Conservation (phyloP, 345 rosid genomes). For the Garcia nutans region DNA sequence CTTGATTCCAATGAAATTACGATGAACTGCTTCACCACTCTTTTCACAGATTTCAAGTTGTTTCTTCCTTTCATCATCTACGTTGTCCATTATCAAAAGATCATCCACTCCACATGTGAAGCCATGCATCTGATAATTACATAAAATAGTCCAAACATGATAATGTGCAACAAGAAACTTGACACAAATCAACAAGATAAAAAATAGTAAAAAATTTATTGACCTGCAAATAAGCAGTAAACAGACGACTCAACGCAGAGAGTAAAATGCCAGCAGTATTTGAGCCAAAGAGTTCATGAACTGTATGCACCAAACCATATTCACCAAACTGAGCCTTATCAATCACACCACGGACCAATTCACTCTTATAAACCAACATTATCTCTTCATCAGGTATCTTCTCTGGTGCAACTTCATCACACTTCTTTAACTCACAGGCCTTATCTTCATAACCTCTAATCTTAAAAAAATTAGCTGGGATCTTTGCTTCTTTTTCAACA, state of each 20-base stretch:
- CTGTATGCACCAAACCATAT: constrained; percentile 90
- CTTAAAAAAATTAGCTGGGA: constrained; percentile 71
- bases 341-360: constrained; percentile 81
- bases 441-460: constrained; percentile 33
- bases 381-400: constrained; percentile 63
- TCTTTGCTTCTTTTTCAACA: constrained; percentile 72
- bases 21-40: constrained; percentile 70
- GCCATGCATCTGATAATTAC: constrained; percentile 77
- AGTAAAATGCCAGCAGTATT: constrained; percentile 84
- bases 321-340: constrained; percentile 99
- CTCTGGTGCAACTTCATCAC: not conserved
- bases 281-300: constrained; percentile 91
- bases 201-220: constrained; percentile 12
- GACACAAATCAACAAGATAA: not conserved
- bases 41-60: constrained; percentile 72
- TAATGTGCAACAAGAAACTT: constrained; percentile 7
- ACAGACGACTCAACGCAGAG: constrained; percentile 83
- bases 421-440: not conserved
- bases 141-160: constrained; percentile 27
- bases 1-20: constrained; percentile 58
- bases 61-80: constrained; percentile 63
- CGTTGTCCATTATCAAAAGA: constrained; percentile 64
- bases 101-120: constrained; percentile 99
- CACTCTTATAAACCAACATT: constrained; percentile 59
- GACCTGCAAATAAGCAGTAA: constrained; percentile 89